Conservation (phyloP, 345 rosid species). For the Balakata baccata region DNA sequence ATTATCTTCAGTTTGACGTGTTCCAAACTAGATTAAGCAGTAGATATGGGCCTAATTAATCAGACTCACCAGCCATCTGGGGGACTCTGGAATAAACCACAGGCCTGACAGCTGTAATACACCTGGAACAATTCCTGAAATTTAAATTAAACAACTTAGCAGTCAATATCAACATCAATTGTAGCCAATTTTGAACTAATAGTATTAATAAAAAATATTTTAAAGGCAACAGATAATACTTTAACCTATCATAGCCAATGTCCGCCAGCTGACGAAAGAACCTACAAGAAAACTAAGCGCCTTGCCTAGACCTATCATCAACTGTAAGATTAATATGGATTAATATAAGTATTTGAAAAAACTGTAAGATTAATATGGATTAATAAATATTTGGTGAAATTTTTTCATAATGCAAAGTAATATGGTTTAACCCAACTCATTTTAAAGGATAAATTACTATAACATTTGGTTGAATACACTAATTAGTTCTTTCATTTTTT, state of each 20-base stretch:
- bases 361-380: constrained; percentile 19
- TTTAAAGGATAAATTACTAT: too few relatives aligned
- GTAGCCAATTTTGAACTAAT: neutral
- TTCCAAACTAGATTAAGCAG: too few relatives aligned
- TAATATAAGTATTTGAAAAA: too few relatives aligned
- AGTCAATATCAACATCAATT: neutral
- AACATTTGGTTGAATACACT: too few relatives aligned
- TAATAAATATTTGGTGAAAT: neutral
- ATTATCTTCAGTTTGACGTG: neutral
- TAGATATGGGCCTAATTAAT: neutral
- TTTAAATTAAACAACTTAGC: neutral
- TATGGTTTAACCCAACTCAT: too few relatives aligned
- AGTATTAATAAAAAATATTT: neutral
- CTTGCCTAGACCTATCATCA: constrained; percentile 29
- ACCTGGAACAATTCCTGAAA: constrained; percentile 37
- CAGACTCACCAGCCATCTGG: constrained; percentile 54
- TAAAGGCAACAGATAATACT: neutral
- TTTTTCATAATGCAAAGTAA: neutral
- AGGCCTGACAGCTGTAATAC: constrained; percentile 29
- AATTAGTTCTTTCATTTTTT: too few relatives aligned
- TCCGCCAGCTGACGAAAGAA: constrained; percentile 36
- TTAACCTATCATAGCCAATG: constrained; percentile 35
- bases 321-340: constrained; percentile 15
- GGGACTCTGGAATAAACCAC: constrained; percentile 50
- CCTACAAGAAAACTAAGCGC: constrained; percentile 33